Percentiles rank a stretch among this genome's conserved stretches.
These are phyloP conservation scores for Paraphoma sp. DNA, from an alignment of 2,329 filamentous ascomycete species.

Conservation along the genomic window DNA sequence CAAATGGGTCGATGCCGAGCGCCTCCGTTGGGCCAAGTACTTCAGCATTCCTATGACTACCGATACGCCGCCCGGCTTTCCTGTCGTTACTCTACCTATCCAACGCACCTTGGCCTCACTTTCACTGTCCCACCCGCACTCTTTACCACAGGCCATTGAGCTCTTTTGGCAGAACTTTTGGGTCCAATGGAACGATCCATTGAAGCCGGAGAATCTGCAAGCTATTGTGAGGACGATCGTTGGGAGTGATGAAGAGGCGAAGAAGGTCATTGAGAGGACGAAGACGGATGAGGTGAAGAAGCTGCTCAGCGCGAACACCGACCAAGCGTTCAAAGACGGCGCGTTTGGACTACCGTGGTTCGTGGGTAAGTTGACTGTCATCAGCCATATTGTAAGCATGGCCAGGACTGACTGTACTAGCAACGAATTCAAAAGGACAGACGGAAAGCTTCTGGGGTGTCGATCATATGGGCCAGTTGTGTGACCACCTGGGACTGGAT, in stretches of 20 bases:
- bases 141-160: conserved; percentile 51
- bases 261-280: conserved; percentile 49
- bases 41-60: conserved; percentile 62
- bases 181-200: conserved; percentile 56
- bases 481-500: conserved; percentile 61
- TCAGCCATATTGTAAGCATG: too few species aligned
- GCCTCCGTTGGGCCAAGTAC: conserved; percentile 59
- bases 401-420: conserved; percentile 35
- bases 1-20: conserved; percentile 62
- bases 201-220: conserved; percentile 53
- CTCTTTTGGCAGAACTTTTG: conserved; percentile 61
- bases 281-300: conserved; percentile 55
- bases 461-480: conserved; percentile 64
- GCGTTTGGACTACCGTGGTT: conserved; percentile 70
- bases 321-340: conserved; percentile 59
- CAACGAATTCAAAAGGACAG: conserved; percentile 60
- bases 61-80: conserved; percentile 58
- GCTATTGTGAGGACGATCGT: conserved; percentile 55
- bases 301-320: conserved; percentile 56
- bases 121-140: conserved; percentile 49
- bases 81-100: conserved; percentile 57
- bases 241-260: conserved; percentile 53
- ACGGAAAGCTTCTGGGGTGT: conserved; percentile 66
- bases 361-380: conserved; percentile 37
- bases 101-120: conserved; percentile 62